Conservation (phyloP, 768 basidiomycete species). For the Lactarius deliciosus region DNA sequence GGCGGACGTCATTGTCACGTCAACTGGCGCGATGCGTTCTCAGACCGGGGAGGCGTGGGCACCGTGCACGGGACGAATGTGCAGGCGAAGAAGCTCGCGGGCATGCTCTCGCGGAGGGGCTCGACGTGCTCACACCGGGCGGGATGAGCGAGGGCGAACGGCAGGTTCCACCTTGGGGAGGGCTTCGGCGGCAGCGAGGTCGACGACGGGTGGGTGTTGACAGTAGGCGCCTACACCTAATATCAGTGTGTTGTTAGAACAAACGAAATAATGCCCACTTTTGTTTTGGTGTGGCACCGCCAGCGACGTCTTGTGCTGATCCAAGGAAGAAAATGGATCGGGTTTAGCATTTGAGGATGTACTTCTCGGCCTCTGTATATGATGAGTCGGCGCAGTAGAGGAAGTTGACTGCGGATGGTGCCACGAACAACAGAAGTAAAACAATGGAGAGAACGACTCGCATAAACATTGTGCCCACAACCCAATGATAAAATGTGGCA, state of each 20-base stretch:
- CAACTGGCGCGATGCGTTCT: slow-evolving; percentile 79
- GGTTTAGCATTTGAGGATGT: no score
- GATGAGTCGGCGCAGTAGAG: no score
- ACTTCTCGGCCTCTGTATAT: no score
- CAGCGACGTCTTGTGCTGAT: no score
- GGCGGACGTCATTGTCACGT: slow-evolving; percentile 57
- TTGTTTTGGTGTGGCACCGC: no score
- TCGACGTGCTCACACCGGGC: slow-evolving; percentile 59
- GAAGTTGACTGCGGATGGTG: no score
- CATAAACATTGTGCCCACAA: slow-evolving; percentile 93
- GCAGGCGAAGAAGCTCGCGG: slow-evolving; percentile 81
- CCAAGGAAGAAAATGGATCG: no score
- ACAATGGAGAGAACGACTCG: slow-evolving; percentile 38
- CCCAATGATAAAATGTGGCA: slow-evolving; percentile 88
- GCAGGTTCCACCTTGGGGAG: slow-evolving; percentile 37
- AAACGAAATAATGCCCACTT: no score
- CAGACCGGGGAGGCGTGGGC: slow-evolving; percentile 67
- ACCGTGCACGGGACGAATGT: slow-evolving; percentile 79
- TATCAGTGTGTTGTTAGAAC: no score
- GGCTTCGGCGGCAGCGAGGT: no score
- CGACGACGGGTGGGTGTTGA: no score
- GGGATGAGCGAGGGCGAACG: slow-evolving; percentile 93
- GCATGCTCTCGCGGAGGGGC: slow-evolving; percentile 66
- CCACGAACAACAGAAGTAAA: not conserved
- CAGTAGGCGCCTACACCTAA: no score